Percentiles rank a stretch among this genome's conserved stretches.
Conservation (phyloP, 768 basidiomycete species). For the Leccinum sublutescens region DNA sequence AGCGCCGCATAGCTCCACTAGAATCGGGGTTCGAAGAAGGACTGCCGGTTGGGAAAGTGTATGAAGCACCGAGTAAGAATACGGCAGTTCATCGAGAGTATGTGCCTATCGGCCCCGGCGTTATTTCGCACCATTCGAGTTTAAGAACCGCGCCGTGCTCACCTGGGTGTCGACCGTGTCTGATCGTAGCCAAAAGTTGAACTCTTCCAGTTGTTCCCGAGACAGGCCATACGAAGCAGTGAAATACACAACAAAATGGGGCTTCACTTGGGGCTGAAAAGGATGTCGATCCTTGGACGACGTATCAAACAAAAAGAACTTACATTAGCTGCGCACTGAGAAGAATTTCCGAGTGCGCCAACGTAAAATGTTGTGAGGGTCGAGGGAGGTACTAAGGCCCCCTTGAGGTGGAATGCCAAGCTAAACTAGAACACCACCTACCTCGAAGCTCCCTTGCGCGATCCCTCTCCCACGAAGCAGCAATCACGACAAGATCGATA, state of each 20-base stretch:
- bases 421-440: conserved; percentile 27
- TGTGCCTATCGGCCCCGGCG: conserved; percentile 2
- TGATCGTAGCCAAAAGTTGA: conserved; percentile 60
- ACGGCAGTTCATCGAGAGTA: conserved; percentile 41
- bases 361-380: conserved; percentile 81
- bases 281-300: neutral
- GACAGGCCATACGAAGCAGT: conserved; percentile 72
- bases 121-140: neutral
- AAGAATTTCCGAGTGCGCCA: conserved; percentile 58
- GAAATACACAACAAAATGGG: conserved; percentile 74
- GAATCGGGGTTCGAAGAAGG: conserved; percentile 59
- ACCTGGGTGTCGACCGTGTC: conserved; percentile 28
- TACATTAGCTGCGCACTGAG: conserved; percentile 41
- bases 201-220: conserved; percentile 64
- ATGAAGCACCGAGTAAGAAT: conserved; percentile 50
- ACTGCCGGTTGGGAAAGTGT: conserved; percentile 52
- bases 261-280: conserved; percentile 41
- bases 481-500: conserved; percentile 75
- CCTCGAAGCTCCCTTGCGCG: conserved; percentile 77
- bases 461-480: conserved; percentile 76
- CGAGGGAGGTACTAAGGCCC: conserved; percentile 57
- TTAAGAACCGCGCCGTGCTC: neutral
- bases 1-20: conserved; percentile 76
- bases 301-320: conserved; percentile 14
- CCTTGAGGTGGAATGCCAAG: neutral